Evolutionary conservation across 139 green algal genomes (phyloP).

Genomic region (Astrephomene gubernaculifera): DNA sequence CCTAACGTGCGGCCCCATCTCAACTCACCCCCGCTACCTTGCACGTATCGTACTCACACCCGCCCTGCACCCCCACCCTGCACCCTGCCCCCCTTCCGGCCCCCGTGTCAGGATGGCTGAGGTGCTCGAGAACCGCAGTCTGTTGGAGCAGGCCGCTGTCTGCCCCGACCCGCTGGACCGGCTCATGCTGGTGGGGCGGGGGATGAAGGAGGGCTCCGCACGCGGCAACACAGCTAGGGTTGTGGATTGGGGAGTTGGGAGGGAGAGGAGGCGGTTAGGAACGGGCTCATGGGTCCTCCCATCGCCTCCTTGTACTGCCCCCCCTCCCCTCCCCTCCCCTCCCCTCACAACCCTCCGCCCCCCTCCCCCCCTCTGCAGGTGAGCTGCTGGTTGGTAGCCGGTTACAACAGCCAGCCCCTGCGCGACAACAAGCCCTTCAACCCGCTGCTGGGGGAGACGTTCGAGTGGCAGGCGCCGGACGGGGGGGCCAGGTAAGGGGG

Average conservation of each 20-base stretch:
- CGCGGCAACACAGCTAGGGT: no score
- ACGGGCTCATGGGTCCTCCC: no score
- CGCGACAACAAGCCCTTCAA: slow-evolving; percentile 88
- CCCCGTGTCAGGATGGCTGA: slow-evolving; percentile 51
- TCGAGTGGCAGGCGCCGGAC: slow-evolving; percentile 82
- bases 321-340: no score
- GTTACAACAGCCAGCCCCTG: slow-evolving; percentile 55
- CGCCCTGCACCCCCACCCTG: not conserved
- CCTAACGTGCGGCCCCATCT: no score
- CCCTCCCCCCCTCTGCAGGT: no score
- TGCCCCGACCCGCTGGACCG: slow-evolving; percentile 65
- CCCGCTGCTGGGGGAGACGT: slow-evolving; percentile 92
- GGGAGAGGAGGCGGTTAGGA: no score
- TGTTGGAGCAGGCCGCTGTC: slow-evolving; percentile 69
- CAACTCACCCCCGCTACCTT: no score
- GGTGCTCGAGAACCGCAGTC: slow-evolving; percentile 55
- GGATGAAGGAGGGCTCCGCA: not conserved
- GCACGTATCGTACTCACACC: no score
- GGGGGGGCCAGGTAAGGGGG: slow-evolving; percentile 33
- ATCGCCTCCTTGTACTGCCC: no score
- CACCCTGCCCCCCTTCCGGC: not conserved
- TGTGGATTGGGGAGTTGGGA: no score
- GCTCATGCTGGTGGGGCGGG: slow-evolving; percentile 68
- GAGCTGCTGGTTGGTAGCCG: slow-evolving; percentile 69
- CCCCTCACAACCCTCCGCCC: no score